Percentiles rank a stretch among this genome's conserved stretches.
Evolutionary conservation across 2,329 filamentous ascomycete genomes (phyloP).

Genomic region (Juglanconis sp.): DNA sequence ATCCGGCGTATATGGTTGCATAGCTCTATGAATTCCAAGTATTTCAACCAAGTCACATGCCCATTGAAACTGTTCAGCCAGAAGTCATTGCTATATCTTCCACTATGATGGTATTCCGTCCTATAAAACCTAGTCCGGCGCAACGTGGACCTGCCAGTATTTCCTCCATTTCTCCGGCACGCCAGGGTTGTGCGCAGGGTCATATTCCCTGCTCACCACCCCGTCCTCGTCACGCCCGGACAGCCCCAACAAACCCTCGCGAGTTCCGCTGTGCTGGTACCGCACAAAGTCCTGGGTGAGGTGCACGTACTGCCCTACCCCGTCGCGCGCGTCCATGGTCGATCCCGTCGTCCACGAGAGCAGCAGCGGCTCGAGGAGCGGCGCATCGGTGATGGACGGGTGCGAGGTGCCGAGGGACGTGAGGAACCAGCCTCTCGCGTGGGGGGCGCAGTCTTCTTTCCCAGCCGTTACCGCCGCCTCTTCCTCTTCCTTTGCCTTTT

Average conservation of each 20-base stretch:
- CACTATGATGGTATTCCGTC: not conserved
- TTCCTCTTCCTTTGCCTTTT: slow-evolving; percentile 13
- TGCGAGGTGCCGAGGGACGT: slow-evolving; percentile 56
- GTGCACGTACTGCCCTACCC: slow-evolving; percentile 58
- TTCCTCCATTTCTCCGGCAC: slow-evolving; percentile 12
- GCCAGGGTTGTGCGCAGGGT: slow-evolving; percentile 4
- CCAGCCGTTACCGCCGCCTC: not conserved
- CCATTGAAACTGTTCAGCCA: not conserved
- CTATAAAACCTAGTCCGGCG: not conserved
- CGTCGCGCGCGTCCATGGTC: slow-evolving; percentile 53
- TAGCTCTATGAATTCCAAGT: not conserved
- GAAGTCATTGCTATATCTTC: not conserved
- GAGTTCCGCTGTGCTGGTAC: slow-evolving; percentile 11
- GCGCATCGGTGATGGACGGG: slow-evolving; percentile 64
- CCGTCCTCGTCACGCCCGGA: slow-evolving; percentile 5
- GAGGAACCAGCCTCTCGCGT: slow-evolving; percentile 47
- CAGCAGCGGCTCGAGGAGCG: slow-evolving; percentile 59
- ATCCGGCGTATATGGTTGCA: not conserved
- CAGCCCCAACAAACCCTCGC: slow-evolving; percentile 3
- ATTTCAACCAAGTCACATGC: no score
- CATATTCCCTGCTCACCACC: slow-evolving; percentile 12
- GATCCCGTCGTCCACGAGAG: slow-evolving; percentile 61
- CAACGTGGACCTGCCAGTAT: slow-evolving; percentile 17
- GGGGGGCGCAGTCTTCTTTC: not conserved
- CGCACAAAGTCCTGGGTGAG: slow-evolving; percentile 51